Base-by-base conservation (phyloP, 345 rosid species). In the Aurinia saxatilis region DNA sequence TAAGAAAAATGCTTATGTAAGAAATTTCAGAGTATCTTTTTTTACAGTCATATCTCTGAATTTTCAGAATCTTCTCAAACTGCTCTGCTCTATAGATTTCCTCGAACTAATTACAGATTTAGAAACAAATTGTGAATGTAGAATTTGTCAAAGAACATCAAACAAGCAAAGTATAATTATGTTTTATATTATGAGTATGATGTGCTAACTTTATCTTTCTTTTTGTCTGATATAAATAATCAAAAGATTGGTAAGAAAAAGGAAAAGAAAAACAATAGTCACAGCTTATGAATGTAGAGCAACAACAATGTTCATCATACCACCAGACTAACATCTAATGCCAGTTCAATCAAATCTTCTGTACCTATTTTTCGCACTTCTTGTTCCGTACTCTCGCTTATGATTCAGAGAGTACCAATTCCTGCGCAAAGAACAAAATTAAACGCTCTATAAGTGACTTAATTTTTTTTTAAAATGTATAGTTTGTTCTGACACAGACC, bases 401-500 rank as follows among this genome's bases (percentile, higher is more conserved):
- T 42, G 66, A 57, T 15, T 50, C 50, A 41, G 11, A 1, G 36
- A 71, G 30, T 27, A 58, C 61, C 29, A 71, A 44, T 65, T 57
- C 71, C 75, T 71, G 55, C 3, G 5, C n/a, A 64, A 61, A 33
- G 1, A 31, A 55, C 2, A 18, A 12, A 29, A 29, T 12, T 4
- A 30, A 14, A 35, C 4, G 36, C n/a, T 3, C 11, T n/a, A 2
- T 10, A 34, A 60, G 33, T 55, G 63, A 48, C 31, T 21, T n/a
- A n/a, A n/a, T n/a, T n/a, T n/a, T n/a, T n/a, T n/a, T n/a, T n/a
- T n/a, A 31, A 55, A 56, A 5, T 21, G 12, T 25, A 19, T 1
- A 2, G 23, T 2, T 15, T 10, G 23, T 5, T 1, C 29, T 11
- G 50, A 57, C 8, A 73, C 80, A 46, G 68, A 92, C 98, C 97